These are phyloP conservation scores for Diaporthe vexans DNA, from an alignment of 2,329 filamentous ascomycete species.

Conservation along the genomic window DNA sequence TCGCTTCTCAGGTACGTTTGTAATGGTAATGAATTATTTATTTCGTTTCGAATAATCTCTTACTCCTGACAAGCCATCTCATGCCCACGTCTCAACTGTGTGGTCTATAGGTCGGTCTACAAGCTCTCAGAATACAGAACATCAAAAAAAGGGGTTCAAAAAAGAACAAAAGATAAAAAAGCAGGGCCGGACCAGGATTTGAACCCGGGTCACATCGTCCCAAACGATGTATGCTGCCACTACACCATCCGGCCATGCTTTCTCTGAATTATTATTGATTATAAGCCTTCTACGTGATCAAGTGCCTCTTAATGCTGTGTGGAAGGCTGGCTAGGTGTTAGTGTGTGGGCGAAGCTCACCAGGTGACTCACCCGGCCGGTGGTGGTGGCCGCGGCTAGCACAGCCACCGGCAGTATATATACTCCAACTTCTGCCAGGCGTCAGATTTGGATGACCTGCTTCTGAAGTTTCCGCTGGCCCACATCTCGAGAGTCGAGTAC, in stretches of 20 bases:
- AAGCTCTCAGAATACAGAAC: too few species aligned
- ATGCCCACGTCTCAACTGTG: too few species aligned
- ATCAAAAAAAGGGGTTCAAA: background rate
- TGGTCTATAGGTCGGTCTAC: too few species aligned
- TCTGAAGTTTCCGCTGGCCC: too few species aligned
- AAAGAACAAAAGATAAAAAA: background rate
- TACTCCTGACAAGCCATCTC: too few species aligned
- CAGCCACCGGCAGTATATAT: constrained; percentile 4
- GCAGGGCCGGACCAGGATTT: constrained; percentile 22
- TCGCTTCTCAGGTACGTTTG: too few species aligned
- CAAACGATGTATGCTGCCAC: constrained; percentile 29
- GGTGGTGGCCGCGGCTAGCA: background rate
- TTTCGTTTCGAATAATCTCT: background rate
- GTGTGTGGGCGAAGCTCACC: background rate
- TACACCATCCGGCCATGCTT: constrained; percentile 27
- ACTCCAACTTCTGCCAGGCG: background rate
- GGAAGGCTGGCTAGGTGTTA: background rate
- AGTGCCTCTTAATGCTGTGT: background rate
- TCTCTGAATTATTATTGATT: background rate
- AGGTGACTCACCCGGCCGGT: constrained; percentile 21
- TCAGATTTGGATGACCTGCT: background rate
- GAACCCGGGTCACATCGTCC: constrained; percentile 33
- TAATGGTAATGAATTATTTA: too few species aligned
- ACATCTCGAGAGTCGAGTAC: background rate
- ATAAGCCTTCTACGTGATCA: background rate